Evolutionary conservation across 768 basidiomycete species (phyloP), one percentile per base, ranked within the genome.

Genomic region (Podaxis rugospora): DNA sequence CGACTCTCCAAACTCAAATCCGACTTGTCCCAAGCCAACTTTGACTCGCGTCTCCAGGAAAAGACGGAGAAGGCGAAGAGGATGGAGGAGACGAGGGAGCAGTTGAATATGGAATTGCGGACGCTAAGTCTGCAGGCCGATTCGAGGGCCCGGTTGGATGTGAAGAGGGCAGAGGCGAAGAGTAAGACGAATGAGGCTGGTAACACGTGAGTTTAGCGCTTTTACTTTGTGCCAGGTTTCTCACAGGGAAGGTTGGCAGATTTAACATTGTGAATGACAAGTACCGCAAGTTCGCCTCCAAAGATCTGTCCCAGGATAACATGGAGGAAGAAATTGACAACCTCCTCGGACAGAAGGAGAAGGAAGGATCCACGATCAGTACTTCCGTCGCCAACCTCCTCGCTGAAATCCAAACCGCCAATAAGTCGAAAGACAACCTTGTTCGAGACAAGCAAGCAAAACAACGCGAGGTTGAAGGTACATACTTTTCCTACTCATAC

Each of bases 71-170:
- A 81, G 60, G 75, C 78, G n/a, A 81, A 87, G 37, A 68, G 65
- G 25, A 75, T 92, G 53, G 93, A 98, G 62, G 85, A 84, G 37
- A 80, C 78, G 51, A 78, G 89, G 54, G 93, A 95, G 16, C 70
- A 71, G 18, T 74, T 96, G 62, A 91, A 88, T 57, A 65, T 72
- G 0, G 95, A 97, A 63, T 78, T 95, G 44, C 79, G 84, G 35
- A 74, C 78, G 1, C 73, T 97, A 66, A 93, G 85, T 65, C 67
- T 84, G 49, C 94, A 98, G 69, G 88, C 92, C 0, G 90, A 95
- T 57, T 78, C 84, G 1, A 78, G 96, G 47, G 93, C 95, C 1
- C 88, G 84, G 66, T 71, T 98, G 55, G 85, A 89, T 42, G 68
- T 96, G 63, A 90, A 92, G 68, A 78, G 86, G 62, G 76, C 76